Evolutionary conservation across 805 yeast species (phyloP), one percentile per base, ranked within the genome.

Genomic region (Starmerella apicola): DNA sequence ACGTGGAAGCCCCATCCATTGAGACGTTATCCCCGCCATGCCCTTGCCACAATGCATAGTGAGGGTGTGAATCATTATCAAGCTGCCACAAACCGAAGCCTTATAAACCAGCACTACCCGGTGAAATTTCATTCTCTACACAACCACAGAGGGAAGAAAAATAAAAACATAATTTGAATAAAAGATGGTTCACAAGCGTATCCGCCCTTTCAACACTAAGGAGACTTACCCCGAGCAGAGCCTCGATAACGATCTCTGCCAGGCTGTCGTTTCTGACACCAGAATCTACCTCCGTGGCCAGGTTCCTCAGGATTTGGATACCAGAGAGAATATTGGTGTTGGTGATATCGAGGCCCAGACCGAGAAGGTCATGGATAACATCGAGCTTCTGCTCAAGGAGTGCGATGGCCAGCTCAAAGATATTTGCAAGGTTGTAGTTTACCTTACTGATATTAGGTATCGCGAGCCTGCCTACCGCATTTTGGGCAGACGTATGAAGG

Each of bases 211-310:
- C 34, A 46, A 46, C 31, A 46, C 50, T 3, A 43, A 46, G 31
- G 40, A 37, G 15, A 46, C 50, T 1, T 46, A 46, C 15, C 50
- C 50, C 28, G 50, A 46, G 33, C 50, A 46, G 37, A 41, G 22
- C 34, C 43, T 46, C 23, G 47, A 43, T 32, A 46, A 46, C 18
- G 50, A 46, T 23, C 42, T 46, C 13, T 46, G 50, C 38, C 50
- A 46, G 38, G 50, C 50, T 7, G 50, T 46, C 17, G 50, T 46
- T 5, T 43, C 50, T 3, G 37, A 44, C 20, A 37, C 43, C 41
- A 46, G 47, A 8, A 41, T 46, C 23, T 46, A 46, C 17, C 39
- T 46, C n/a, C 47, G 50, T 6, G 50, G 50, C 32, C 50, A 46
- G 31, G 48, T 46, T 3, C 47, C 50, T 8, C 50, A 46, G 39